Base-by-base conservation (phyloP, 2,329 filamentous ascomycete genomes). In the Diaporthe longicolla region DNA sequence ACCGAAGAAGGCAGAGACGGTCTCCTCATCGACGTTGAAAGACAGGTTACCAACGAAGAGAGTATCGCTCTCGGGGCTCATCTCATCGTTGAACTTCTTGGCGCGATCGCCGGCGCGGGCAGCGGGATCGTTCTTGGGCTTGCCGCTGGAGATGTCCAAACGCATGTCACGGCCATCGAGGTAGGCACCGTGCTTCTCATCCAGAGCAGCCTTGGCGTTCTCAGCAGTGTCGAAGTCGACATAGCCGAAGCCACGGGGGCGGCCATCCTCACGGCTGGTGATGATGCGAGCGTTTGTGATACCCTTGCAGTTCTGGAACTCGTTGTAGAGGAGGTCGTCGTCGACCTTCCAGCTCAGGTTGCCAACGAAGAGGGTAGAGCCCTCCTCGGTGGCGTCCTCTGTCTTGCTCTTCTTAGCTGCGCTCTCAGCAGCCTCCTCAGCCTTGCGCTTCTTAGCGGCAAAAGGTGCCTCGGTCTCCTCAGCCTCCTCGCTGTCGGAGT, bases 161-260 rank as follows among this genome's bases (percentile, higher is more conserved):
- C 81, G 80, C 75, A 84, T 79, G 76, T 83, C 82, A 45, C 82
- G 82, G 71, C 81, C 82, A 69, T 83, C 81, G 43, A 84, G 77
- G 75, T 78, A 80, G 71, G 78, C 79, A 74, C 82, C 82, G 73
- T 79, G 79, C 81, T 83, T 83, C 75, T 79, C 82, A 40, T 82
- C 82, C 75, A 84, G 83, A 21, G 87, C 82, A 71, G 80, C 81
- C 81, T 83, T 75, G 66, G 82, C 81, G 43, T 77, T 77, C 75
- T 90, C 92, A 75, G 89, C 84, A 78, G 88, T 90, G 81, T 88
- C 87, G 84, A 95, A 98, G 87, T 98, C 95, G 79, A 98, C 94
- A 82, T 98, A 98, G 76, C 95, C 95, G 84, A 97, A 98, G 78
- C 94, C 95, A 86, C 95, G 95, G 84, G 95, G 96, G 81, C 94